These are phyloP conservation scores for Pythium monospermum DNA, from an alignment of 352 stramenopile genomes.

Conservation along the genomic window DNA sequence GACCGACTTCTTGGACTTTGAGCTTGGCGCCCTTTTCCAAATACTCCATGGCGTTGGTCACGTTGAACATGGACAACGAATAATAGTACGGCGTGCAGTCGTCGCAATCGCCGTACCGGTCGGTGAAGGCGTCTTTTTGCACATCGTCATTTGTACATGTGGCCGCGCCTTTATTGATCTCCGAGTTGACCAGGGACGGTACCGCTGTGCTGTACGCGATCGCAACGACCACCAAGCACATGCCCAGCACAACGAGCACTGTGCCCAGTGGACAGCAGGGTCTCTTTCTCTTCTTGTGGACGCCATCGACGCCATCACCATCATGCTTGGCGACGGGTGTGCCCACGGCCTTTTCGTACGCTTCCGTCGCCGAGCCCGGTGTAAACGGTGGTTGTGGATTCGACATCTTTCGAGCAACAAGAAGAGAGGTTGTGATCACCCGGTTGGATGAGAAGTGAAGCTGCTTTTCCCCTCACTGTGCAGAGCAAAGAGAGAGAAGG, in stretches of 20 bases:
- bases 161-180: constrained; percentile 36
- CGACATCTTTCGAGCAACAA: no score
- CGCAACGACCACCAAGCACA: constrained; percentile 32
- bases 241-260: constrained; percentile 30
- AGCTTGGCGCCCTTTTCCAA: constrained; percentile 47
- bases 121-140: constrained; percentile 37
- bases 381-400: constrained; percentile 5
- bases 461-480: no score
- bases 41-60: constrained; percentile 64
- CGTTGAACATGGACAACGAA: constrained; percentile 64
- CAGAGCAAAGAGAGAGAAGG: no score
- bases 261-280: constrained; percentile 18
- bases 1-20: constrained; percentile 55
- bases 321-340: constrained; percentile 9
- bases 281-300: neutral
- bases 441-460: no score
- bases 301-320: no score
- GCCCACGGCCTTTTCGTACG: constrained; percentile 20
- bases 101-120: constrained; percentile 68
- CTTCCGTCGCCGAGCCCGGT: constrained; percentile 19
- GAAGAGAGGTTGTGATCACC: no score
- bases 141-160: constrained; percentile 36
- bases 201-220: constrained; percentile 54
- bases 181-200: constrained; percentile 35
- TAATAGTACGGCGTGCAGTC: constrained; percentile 76